These are phyloP conservation scores for Solioccasus polychromus DNA, from an alignment of 768 basidiomycete genomes.

Conservation along the genomic window DNA sequence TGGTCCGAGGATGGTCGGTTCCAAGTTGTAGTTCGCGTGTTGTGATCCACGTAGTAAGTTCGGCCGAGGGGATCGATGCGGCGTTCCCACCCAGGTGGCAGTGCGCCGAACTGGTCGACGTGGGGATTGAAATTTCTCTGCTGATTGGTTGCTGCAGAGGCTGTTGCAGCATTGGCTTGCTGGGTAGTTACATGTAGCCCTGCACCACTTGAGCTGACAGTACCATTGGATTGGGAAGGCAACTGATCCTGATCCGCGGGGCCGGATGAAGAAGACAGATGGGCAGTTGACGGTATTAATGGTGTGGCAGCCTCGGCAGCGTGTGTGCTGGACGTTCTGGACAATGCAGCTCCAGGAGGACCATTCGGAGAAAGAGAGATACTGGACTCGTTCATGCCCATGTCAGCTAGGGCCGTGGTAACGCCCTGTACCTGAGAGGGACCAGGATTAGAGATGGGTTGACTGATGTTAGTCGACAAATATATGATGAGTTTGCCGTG, in stretches of 20 bases:
- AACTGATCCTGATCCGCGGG: constrained; percentile 30
- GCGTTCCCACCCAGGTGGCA: constrained; percentile 94
- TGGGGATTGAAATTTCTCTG: constrained; percentile 91
- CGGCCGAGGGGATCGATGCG: constrained; percentile 94
- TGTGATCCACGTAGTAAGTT: constrained; percentile 99
- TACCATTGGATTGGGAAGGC: constrained; percentile 30
- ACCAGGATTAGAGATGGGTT: constrained; percentile 82
- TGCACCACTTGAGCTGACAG: constrained; percentile 34
- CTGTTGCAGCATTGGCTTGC: constrained; percentile 27
- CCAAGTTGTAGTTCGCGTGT: constrained; percentile 97
- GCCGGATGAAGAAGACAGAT: constrained; percentile 23
- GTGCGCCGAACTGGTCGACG: constrained; percentile 88
- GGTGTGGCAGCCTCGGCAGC: constrained; percentile 49
- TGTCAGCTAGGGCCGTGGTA: constrained; percentile 56
- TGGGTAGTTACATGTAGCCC: constrained; percentile 17
- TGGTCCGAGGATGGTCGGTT: constrained; percentile 83
- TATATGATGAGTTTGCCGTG: constrained; percentile 98
- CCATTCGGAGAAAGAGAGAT: constrained; percentile 52
- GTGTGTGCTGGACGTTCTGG: constrained; percentile 68
- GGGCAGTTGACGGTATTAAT: constrained; percentile 40
- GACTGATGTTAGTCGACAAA: constrained; percentile 85
- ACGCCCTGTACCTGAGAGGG: constrained; percentile 67
- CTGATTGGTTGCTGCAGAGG: constrained; percentile 44
- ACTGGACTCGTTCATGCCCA: constrained; percentile 59
- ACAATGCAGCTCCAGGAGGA: constrained; percentile 42